Base-by-base conservation (phyloP, 495 filamentous ascomycete genomes). In the Lophiostoma macrostomum region DNA sequence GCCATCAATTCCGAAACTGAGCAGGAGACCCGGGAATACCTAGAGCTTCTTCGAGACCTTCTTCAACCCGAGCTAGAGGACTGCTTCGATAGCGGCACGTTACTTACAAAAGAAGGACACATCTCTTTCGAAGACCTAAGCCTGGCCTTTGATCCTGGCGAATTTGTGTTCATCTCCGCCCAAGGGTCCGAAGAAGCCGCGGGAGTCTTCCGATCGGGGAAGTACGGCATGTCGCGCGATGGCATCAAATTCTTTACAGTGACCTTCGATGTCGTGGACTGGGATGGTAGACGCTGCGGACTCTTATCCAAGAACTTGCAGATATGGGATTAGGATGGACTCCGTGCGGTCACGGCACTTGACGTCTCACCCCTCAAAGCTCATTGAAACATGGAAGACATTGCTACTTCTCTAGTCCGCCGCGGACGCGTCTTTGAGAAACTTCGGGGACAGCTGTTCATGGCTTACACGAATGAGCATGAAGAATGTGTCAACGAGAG, bases 201-300 rank as follows among this genome's bases (percentile, higher is more conserved):
- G n/a, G 20, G 72, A 72, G 20, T 30, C 4, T 45, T 39, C 25
- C 5, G 47, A 31, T 80, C 82, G 1, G 77, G 75, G 40, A 75
- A 81, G 51, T 84, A 83, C 69, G 79, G 77, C n/a, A n/a, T 56
- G 61, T 69, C 10, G 84, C 84, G 59, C 65, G 74, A 12, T 82
- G 78, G 18, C 6, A 5, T 20, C 5, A 25, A 22, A 55, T 50
- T 73, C 32, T 70, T 64, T n/a, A n/a, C n/a, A 4, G 64, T 70
- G 48, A 68, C 43, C 58, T 5, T 55, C 39, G 35, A 56, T 34
- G 49, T 5, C 38, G 51, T 18, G 42, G 67, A 71, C 35, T 60
- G 69, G 41, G 70, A 73, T 28, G 76, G 72, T 42, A 68, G 68
- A 31, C 67, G 81, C 47, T 73, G 75, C 35, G 71, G 73, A 36